These are phyloP conservation scores for Neophaeococcomyces mojaviensis DNA, from an alignment of 2,329 filamentous ascomycete species.

Conservation along the genomic window DNA sequence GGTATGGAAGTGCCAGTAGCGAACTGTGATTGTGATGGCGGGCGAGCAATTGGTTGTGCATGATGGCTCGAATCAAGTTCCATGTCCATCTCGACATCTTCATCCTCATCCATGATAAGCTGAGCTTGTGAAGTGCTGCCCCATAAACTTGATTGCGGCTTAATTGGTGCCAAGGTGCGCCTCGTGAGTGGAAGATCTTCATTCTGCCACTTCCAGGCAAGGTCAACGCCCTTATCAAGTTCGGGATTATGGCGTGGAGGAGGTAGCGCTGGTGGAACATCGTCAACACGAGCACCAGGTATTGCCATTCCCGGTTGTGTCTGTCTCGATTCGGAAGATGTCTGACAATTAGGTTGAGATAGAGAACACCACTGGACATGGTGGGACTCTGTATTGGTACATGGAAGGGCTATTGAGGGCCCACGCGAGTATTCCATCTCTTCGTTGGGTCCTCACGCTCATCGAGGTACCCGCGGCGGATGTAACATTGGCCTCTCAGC, in stretches of 20 bases:
- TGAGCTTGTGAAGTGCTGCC: constrained; percentile 32
- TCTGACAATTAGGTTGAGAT: constrained; percentile 31
- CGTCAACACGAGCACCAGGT: constrained; percentile 44
- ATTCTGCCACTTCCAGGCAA: constrained; percentile 58
- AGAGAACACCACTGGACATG: constrained; percentile 16
- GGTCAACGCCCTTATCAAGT: constrained; percentile 50
- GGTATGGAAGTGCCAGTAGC: constrained; percentile 59
- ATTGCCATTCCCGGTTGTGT: constrained; percentile 51
- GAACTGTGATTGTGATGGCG: constrained; percentile 13
- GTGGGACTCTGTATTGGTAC: constrained; percentile 12
- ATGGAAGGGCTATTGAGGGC: constrained; percentile 12
- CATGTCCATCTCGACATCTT: constrained; percentile 29
- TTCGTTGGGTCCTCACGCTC: neutral
- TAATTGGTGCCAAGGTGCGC: constrained; percentile 38
- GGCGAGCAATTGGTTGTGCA: constrained; percentile 24
- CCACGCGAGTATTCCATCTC: constrained; percentile 17
- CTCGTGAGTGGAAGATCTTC: constrained; percentile 41
- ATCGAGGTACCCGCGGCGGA: neutral
- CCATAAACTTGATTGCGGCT: constrained; percentile 43
- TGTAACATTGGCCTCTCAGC: neutral
- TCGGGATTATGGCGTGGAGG: constrained; percentile 54
- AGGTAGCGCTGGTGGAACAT: constrained; percentile 56
- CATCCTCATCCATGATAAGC: constrained; percentile 25
- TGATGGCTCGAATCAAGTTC: constrained; percentile 31
- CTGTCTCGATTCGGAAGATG: constrained; percentile 34